Base-by-base conservation (phyloP, 2,329 filamentous ascomycete species). In the Penicillium sp. region DNA sequence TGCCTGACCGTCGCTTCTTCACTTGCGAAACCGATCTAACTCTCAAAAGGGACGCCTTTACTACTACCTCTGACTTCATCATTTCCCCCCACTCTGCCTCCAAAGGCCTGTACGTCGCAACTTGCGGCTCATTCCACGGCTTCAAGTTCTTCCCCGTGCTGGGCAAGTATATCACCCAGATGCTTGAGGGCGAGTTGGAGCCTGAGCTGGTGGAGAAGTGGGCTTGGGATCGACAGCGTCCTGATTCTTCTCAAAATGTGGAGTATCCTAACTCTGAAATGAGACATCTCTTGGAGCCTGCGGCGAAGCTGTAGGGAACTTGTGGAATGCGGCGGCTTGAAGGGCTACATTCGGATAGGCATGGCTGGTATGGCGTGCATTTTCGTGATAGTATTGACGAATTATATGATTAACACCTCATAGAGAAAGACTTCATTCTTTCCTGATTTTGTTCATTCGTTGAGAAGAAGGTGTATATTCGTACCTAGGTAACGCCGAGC, bases 11-110 rank as follows among this genome's bases (percentile, higher is more conserved):
- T 31, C 11, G 36, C 5, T 22, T 19, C 43, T 36, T 27, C 24
- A 50, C 18, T 33, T 49, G 31, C 16, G 33, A 51, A 47, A 24
- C 16, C 6, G 13, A 18, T 49, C 36, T 63, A 54, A 61, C 55
- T 54, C 4, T 37, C 6, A 43, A 5, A 55, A 89, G 87, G 87
- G 87, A 89, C 62, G 87, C 86, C 10, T 84, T 88, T 65, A 87
- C 85, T 0, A 81, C 84, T 2, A 85, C 78, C 67, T 78, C 80
- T 22, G 86, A 80, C 66, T 80, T 80, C 61, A 79, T 81, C 61
- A 80, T 80, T 64, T 79, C 77, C 4, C 77, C 77, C 11, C 78
- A 81, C 63, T 66, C 78, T 2, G 75, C 72, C 18, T 70, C 74
- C 6, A 70, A 73, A 51, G 76, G 77, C 5, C 68, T 81, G 0